Conservation (phyloP, 2,329 filamentous ascomycete species). For the Immersiporthe knoxdaviesiana region DNA sequence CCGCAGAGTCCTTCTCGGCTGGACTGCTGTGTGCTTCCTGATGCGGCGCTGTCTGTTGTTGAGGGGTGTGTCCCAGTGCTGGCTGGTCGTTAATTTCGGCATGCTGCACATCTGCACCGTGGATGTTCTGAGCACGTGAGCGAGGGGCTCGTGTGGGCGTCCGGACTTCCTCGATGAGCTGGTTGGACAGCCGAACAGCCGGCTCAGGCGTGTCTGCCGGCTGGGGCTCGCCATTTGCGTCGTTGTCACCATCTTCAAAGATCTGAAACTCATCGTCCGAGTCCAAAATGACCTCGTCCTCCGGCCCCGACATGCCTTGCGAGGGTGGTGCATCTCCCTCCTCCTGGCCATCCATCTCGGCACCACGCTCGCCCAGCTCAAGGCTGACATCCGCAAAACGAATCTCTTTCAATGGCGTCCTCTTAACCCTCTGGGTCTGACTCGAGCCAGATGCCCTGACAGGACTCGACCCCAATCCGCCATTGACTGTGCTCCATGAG, state of each 20-base stretch:
- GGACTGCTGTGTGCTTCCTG: background rate
- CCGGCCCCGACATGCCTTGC: constrained; percentile 12
- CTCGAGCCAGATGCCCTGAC: background rate
- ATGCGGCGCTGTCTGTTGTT: background rate
- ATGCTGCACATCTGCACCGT: background rate
- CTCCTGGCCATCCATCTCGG: background rate
- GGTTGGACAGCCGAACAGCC: constrained; percentile 20
- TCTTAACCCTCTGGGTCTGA: background rate
- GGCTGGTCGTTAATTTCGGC: background rate
- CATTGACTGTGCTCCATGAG: constrained; percentile 46
- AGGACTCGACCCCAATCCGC: constrained; percentile 27
- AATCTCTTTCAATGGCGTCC: constrained; percentile 30
- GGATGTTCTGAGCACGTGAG: background rate
- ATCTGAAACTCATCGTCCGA: constrained; percentile 50
- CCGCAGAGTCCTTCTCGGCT: background rate
- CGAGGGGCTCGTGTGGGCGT: constrained; percentile 1
- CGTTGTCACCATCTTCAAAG: constrained; percentile 34
- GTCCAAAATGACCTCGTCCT: constrained; percentile 50
- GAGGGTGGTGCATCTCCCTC: constrained; percentile 3
- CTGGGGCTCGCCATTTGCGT: background rate
- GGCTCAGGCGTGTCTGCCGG: constrained; percentile 34
- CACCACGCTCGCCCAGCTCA: constrained; percentile 21
- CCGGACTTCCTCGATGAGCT: no score
- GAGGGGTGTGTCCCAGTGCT: no score
- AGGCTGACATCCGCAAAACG: constrained; percentile 24